Evolutionary conservation across 176 grass and related monocot species (phyloP).

Genomic region (Carex kokanica): DNA sequence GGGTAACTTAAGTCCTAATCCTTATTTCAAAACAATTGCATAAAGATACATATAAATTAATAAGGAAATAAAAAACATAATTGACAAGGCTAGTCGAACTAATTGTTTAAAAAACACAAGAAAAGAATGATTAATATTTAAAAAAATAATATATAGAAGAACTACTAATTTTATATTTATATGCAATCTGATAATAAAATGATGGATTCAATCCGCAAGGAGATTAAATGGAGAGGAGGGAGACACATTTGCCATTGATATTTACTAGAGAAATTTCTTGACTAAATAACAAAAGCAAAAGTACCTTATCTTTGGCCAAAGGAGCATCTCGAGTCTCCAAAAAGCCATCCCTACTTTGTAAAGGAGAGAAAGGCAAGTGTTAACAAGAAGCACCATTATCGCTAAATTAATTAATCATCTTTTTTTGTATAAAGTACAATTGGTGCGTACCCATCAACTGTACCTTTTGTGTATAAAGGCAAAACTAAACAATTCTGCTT

Average conservation of each 20-base stretch:
- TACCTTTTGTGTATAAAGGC: constrained; percentile 8
- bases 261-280: background rate
- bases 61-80: too few relatives aligned
- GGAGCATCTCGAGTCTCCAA: constrained; percentile 27
- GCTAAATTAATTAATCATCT: constrained; percentile 5
- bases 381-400: constrained; percentile 30
- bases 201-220: too few relatives aligned
- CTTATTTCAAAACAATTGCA: too few relatives aligned
- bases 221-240: background rate
- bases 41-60: too few relatives aligned
- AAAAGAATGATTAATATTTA: too few relatives aligned
- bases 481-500: constrained; percentile 2
- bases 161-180: too few relatives aligned
- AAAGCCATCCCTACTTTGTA: constrained; percentile 29
- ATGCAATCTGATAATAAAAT: too few relatives aligned
- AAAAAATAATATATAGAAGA: too few relatives aligned
- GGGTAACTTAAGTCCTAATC: too few relatives aligned
- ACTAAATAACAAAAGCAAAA: background rate
- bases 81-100: too few relatives aligned
- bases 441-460: constrained; percentile 3
- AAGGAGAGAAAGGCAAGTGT: constrained; percentile 27
- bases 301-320: constrained; percentile 25
- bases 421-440: constrained; percentile 8
- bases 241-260: background rate
- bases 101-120: too few relatives aligned